Conservation (phyloP, 805 yeast species). For the Spencermartinsiella europaea region DNA sequence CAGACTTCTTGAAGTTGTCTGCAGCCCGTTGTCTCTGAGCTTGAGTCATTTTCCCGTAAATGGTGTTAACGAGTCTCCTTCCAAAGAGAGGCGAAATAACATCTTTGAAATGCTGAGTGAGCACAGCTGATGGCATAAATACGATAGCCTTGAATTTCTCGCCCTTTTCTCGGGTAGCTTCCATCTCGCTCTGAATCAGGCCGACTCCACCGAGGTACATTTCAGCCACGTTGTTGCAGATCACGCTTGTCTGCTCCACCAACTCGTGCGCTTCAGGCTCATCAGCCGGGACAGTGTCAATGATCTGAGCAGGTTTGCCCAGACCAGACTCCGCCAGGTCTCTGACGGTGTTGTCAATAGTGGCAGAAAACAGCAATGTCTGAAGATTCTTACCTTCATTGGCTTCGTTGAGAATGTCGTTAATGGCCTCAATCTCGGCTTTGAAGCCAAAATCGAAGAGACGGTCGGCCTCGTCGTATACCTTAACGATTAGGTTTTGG, state of each 20-base stretch:
- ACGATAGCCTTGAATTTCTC: conserved; percentile 66
- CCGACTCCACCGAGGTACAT: conserved; percentile 50
- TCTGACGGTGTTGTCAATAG: conserved; percentile 66
- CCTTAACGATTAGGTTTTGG: conserved; percentile 52
- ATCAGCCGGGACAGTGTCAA: conserved; percentile 69
- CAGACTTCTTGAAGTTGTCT: conserved; percentile 44
- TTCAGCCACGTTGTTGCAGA: conserved; percentile 51
- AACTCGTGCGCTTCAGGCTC: conserved; percentile 77
- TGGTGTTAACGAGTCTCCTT: conserved; percentile 14
- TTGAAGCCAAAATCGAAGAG: conserved; percentile 77
- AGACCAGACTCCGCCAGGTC: conserved; percentile 52
- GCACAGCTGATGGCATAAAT: conserved; percentile 72
- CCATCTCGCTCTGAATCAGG: conserved; percentile 40
- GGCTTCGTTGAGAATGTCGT: conserved; percentile 41
- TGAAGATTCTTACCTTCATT: conserved; percentile 36
- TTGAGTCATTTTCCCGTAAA: conserved; percentile 77
- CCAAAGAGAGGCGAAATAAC: conserved; percentile 32
- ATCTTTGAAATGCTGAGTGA: conserved; percentile 53
- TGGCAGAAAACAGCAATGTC: conserved; percentile 81
- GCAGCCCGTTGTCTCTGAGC: conserved; percentile 58
- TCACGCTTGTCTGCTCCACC: conserved; percentile 61
- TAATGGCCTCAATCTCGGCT: conserved; percentile 55
- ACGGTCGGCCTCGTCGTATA: conserved; percentile 91
- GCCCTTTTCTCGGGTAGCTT: conserved; percentile 24
- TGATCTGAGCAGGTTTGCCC: conserved; percentile 32